phyloP scores from a whole-genome alignment of 345 rosid species.

The Passiflora organensis region DNA sequence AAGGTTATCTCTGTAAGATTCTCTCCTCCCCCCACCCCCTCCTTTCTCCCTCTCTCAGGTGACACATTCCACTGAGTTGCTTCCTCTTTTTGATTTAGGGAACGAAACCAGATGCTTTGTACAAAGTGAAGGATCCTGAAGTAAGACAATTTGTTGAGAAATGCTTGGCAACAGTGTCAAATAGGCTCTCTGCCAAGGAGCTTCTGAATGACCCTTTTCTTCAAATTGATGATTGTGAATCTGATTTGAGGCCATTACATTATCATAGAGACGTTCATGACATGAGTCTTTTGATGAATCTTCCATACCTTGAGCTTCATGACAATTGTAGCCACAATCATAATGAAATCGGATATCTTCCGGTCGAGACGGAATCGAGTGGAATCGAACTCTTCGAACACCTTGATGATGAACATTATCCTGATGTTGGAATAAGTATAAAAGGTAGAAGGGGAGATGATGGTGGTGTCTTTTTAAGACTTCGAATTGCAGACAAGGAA shows the following conservation, averaged over 20 bases:
- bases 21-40: neutral
- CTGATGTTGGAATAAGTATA: constrained; percentile 60
- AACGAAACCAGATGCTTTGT: constrained; percentile 82
- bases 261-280: constrained; percentile 40
- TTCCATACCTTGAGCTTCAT: constrained; percentile 39
- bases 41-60: neutral
- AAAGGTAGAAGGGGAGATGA: constrained; percentile 71
- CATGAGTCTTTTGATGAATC: constrained; percentile 44
- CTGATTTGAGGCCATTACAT: constrained; percentile 45
- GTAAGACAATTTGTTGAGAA: constrained; percentile 76
- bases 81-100: constrained; percentile 58
- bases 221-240: constrained; percentile 46
- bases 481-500: constrained; percentile 75
- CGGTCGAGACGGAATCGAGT: constrained; percentile 43
- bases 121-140: constrained; percentile 74
- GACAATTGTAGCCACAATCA: constrained; percentile 30
- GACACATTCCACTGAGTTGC: constrained; percentile 11
- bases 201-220: constrained; percentile 82
- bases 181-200: constrained; percentile 81
- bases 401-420: constrained; percentile 57
- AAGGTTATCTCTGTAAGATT: constrained; percentile 90
- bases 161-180: constrained; percentile 78
- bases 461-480: constrained; percentile 61
- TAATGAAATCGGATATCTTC: constrained; percentile 51
- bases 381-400: constrained; percentile 69